A percentile compares a stretch with the other conserved stretches of the same genome.
These are phyloP conservation scores for Citrullus amarus DNA, from an alignment of 306 rosid genomes.

Conservation along the genomic window DNA sequence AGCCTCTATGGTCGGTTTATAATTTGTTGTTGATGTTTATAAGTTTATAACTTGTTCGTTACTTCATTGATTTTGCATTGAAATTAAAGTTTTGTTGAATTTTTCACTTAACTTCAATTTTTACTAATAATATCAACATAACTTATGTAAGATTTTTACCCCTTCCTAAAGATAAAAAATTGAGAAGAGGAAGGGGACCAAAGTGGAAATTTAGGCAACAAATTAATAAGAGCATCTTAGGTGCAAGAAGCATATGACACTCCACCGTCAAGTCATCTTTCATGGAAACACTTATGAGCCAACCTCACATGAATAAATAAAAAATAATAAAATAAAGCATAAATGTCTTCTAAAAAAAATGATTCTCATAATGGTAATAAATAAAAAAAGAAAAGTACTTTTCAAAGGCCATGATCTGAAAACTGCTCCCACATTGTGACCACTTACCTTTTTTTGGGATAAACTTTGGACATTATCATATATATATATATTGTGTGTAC, in stretches of 20 bases:
- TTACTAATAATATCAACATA: no score
- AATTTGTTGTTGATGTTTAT: background rate
- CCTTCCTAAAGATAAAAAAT: no score
- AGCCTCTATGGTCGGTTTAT: background rate
- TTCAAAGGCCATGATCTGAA: slow-evolving; percentile 3
- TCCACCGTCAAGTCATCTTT: background rate
- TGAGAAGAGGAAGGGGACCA: no score
- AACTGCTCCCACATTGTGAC: slow-evolving; percentile 3
- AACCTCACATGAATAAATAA: background rate
- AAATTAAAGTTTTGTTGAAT: no score
- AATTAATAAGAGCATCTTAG: background rate
- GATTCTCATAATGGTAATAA: background rate
- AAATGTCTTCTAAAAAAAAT: background rate
- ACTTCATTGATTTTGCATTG: background rate
- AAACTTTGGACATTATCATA: background rate
- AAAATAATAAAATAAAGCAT: background rate
- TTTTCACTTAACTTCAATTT: background rate
- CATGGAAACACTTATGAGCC: background rate
- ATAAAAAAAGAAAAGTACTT: background rate
- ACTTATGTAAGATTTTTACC: no score
- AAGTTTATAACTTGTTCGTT: no score
- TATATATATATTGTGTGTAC: no score
- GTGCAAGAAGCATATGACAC: slow-evolving; percentile 5
- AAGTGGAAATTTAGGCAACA: background rate
- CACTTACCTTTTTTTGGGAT: slow-evolving; percentile 3